These are phyloP conservation scores for Penstemon davidsonii DNA, from an alignment of 257 asterid genomes.

Conservation along the genomic window DNA sequence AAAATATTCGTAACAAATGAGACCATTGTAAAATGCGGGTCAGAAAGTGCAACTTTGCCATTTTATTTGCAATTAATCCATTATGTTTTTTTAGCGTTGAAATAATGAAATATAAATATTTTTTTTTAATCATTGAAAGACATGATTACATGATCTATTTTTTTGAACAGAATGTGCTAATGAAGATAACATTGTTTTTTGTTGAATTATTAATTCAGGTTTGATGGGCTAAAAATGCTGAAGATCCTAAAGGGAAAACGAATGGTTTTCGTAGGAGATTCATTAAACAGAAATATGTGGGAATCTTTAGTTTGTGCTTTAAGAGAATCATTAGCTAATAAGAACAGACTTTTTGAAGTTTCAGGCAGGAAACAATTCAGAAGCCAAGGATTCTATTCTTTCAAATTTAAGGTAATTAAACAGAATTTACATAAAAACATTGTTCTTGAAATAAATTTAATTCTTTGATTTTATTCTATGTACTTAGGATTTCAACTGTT, in stretches of 20 bases:
- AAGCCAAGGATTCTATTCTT: constrained; percentile 50
- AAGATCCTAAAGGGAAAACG: constrained; percentile 51
- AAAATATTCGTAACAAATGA: too few species aligned
- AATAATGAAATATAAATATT: not conserved
- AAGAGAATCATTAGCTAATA: constrained; percentile 40
- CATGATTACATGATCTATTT: not conserved
- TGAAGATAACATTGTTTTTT: not conserved
- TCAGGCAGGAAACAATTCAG: constrained; percentile 47
- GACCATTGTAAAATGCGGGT: too few species aligned
- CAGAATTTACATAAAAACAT: not conserved
- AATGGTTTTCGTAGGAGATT: constrained; percentile 69
- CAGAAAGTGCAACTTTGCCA: too few species aligned
- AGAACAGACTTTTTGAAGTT: constrained; percentile 43
- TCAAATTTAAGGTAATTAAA: constrained; percentile 44
- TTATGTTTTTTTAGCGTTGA: too few species aligned
- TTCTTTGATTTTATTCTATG: not conserved
- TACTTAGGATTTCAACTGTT: constrained; percentile 51
- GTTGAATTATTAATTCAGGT: constrained; percentile 31
- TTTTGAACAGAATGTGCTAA: not conserved
- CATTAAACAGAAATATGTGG: constrained; percentile 73
- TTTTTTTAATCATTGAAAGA: not conserved
- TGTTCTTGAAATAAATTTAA: constrained; percentile 5
- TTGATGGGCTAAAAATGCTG: constrained; percentile 58
- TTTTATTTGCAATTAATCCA: too few species aligned
- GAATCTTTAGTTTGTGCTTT: constrained; percentile 58